Evolutionary conservation across 139 green algal genomes (phyloP).

Genomic region (Chlamydomonas sp.): DNA sequence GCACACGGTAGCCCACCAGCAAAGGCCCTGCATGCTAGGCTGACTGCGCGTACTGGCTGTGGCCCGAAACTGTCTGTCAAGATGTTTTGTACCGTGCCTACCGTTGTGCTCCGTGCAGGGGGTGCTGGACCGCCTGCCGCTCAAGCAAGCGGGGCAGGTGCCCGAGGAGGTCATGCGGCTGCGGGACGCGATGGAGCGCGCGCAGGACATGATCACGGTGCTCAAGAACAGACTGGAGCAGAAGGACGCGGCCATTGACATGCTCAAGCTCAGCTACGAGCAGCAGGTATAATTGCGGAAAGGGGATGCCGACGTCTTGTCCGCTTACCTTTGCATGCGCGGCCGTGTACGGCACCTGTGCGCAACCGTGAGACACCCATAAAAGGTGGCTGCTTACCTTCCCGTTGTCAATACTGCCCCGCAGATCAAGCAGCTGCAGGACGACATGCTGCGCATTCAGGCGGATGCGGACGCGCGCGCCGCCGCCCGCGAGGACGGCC

Average conservation of each 20-base stretch:
- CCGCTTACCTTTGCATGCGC: background rate
- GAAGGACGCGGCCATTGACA: conserved; percentile 52
- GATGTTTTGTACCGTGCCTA: no score
- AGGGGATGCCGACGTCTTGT: background rate
- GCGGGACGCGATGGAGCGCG: conserved; percentile 32
- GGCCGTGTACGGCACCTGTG: no score
- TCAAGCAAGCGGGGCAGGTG: conserved; percentile 29
- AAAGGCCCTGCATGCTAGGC: no score
- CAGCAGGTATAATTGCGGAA: conserved; percentile 39
- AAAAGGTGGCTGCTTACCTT: no score
- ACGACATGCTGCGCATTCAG: background rate
- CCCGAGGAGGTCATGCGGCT: conserved; percentile 48
- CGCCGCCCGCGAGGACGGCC: conserved; percentile 11
- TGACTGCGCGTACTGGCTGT: no score
- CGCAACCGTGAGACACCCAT: no score
- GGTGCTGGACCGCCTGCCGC: conserved; percentile 29
- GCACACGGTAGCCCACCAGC: no score
- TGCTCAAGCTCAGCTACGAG: conserved; percentile 51
- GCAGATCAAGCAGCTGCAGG: conserved; percentile 33
- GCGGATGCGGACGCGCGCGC: background rate
- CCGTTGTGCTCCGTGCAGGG: background rate
- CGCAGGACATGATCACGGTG: conserved; percentile 49
- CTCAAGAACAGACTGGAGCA: conserved; percentile 60
- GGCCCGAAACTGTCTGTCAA: no score
- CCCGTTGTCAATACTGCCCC: background rate